phyloP scores from a whole-genome alignment of 2,329 filamentous ascomycete species.

The Xenoacremonium recifei region DNA sequence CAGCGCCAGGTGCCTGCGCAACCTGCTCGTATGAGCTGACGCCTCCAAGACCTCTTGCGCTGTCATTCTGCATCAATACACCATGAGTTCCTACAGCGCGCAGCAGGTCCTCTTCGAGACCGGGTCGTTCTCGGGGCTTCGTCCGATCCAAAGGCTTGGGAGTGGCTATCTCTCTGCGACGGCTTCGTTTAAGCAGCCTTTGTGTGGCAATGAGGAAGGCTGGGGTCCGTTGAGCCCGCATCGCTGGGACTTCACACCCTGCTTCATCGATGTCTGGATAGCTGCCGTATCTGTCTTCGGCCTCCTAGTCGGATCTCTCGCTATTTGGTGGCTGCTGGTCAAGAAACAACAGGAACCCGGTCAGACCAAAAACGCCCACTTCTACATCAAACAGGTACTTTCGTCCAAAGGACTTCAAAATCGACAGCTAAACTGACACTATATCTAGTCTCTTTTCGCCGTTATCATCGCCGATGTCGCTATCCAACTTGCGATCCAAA shows the following conservation, averaged over 20 bases:
- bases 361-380: conserved; percentile 83
- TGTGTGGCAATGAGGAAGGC: conserved; percentile 88
- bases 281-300: conserved; percentile 76
- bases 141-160: conserved; percentile 49
- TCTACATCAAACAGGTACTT: conserved; percentile 85
- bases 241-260: conserved; percentile 93
- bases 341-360: conserved; percentile 61
- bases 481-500: conserved; percentile 74
- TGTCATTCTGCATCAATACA: conserved; percentile 24
- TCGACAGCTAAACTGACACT: background rate
- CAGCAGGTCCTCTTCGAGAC: conserved; percentile 53
- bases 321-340: conserved; percentile 76
- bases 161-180: conserved; percentile 59
- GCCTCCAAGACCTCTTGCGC: background rate
- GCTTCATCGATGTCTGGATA: conserved; percentile 93
- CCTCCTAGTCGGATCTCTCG: conserved; percentile 71
- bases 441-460: conserved; percentile 54
- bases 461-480: conserved; percentile 66
- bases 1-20: background rate
- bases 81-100: conserved; percentile 30
- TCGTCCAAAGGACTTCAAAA: conserved; percentile 3
- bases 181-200: conserved; percentile 57
- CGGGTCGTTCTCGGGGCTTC: conserved; percentile 61
- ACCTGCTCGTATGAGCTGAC: background rate
- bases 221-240: conserved; percentile 90